phyloP scores from a whole-genome alignment of 2,329 filamentous ascomycete genomes.

The Calonectria montana region DNA sequence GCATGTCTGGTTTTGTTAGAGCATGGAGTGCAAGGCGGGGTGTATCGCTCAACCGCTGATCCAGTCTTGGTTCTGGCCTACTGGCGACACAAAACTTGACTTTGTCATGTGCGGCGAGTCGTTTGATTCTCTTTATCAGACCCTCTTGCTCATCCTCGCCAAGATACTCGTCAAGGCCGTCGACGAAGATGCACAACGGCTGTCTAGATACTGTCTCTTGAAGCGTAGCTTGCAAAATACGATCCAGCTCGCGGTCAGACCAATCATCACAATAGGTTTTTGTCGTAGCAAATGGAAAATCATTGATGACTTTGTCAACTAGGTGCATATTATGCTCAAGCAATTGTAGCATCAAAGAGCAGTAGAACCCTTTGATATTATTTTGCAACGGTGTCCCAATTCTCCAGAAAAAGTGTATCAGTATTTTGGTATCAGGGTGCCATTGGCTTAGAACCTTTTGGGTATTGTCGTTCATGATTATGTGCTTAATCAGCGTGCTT shows the following conservation, averaged over 20 bases:
- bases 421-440: neutral
- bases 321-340: conserved; percentile 26
- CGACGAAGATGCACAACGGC: conserved; percentile 14
- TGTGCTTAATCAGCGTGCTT: conserved; percentile 25
- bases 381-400: neutral
- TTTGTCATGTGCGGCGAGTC: neutral
- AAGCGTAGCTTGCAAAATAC: neutral
- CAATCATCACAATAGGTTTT: conserved; percentile 2
- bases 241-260: neutral
- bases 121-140: neutral
- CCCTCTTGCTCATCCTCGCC: neutral
- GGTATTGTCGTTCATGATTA: neutral
- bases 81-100: conserved; percentile 14
- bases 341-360: neutral
- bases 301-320: neutral
- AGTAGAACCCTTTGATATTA: neutral
- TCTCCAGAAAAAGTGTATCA: neutral
- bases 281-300: neutral
- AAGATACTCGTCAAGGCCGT: conserved; percentile 17
- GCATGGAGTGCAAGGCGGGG: conserved; percentile 3
- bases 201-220: no score
- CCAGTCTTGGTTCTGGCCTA: neutral
- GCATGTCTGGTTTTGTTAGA: conserved; percentile 5
- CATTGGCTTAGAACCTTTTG: neutral
- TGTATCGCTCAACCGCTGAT: neutral